phyloP scores from a whole-genome alignment of 371 early-diverging fungal species.

The Basidiobolus meristosporus region DNA sequence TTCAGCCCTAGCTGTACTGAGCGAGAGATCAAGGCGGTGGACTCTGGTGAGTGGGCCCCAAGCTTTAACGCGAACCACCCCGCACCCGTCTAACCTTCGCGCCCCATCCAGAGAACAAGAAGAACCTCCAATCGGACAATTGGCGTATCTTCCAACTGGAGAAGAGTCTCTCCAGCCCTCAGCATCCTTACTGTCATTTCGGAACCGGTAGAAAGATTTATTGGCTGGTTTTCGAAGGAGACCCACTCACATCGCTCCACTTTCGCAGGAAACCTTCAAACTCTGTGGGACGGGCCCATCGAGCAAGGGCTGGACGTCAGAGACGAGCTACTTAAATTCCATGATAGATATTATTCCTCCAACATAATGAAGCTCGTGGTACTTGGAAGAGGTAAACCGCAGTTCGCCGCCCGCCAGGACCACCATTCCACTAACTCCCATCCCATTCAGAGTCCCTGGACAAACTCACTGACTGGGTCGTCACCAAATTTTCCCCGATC shows the following conservation, averaged over 20 bases:
- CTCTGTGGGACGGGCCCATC: constrained; percentile 57
- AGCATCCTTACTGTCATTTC: constrained; percentile 76
- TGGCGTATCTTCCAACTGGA: constrained; percentile 80
- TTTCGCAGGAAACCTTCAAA: constrained; percentile 42
- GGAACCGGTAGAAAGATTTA: constrained; percentile 31
- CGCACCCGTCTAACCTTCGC: no score
- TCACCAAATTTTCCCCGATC: constrained; percentile 54
- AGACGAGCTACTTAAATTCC: constrained; percentile 69
- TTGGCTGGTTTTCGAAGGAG: neutral
- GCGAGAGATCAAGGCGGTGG: constrained; percentile 83
- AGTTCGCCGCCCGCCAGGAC: neutral
- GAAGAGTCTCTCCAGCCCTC: constrained; percentile 48
- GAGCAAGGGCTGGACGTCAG: constrained; percentile 58
- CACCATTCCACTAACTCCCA: neutral
- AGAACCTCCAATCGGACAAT: constrained; percentile 68
- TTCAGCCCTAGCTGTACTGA: constrained; percentile 76
- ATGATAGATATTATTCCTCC: constrained; percentile 75
- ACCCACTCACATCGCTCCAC: neutral
- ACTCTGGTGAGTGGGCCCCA: constrained; percentile 33
- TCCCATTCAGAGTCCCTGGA: constrained; percentile 53
- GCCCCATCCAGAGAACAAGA: constrained; percentile 90
- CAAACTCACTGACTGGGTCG: constrained; percentile 58
- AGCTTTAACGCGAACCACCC: no score
- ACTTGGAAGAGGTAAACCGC: constrained; percentile 49
- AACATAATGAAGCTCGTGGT: constrained; percentile 90